Conservation (phyloP, 2,329 filamentous ascomycete genomes). For the Fusarium armeniacum region DNA sequence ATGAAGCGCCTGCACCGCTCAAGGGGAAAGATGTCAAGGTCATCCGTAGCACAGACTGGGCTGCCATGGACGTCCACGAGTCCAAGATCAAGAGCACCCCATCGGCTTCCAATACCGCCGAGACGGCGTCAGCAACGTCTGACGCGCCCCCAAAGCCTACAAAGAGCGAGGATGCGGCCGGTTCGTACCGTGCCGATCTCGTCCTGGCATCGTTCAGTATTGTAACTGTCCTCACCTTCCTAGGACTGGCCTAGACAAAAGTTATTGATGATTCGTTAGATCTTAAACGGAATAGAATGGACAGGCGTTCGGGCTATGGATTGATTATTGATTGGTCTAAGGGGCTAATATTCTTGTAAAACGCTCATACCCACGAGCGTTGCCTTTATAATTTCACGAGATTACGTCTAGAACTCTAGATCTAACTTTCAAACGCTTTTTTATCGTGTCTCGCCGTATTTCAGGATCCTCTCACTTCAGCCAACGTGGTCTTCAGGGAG, state of each 20-base stretch:
- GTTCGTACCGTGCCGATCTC: slow-evolving; percentile 30
- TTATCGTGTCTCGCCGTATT: slow-evolving; percentile 15
- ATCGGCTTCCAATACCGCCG: slow-evolving; percentile 10
- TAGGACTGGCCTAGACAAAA: slow-evolving; percentile 39
- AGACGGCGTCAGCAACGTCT: slow-evolving; percentile 22
- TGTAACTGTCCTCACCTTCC: slow-evolving; percentile 38
- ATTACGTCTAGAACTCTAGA: slow-evolving; percentile 46
- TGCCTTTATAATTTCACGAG: slow-evolving; percentile 48
- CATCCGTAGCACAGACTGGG: slow-evolving; percentile 54
- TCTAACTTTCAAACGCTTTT: slow-evolving; percentile 45
- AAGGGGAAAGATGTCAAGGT: slow-evolving; percentile 63
- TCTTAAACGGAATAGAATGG: slow-evolving; percentile 34
- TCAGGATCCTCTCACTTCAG: slow-evolving; percentile 57
- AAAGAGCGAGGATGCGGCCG: slow-evolving; percentile 42
- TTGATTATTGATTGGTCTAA: slow-evolving; percentile 18
- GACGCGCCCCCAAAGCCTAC: slow-evolving; percentile 25
- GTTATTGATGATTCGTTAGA: slow-evolving; percentile 36
- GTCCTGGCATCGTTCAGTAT: slow-evolving; percentile 43
- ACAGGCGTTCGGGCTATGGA: slow-evolving; percentile 36
- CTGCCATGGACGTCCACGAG: slow-evolving; percentile 28
- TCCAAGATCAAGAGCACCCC: slow-evolving; percentile 35
- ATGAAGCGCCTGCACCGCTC: slow-evolving; percentile 61
- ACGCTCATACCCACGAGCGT: slow-evolving; percentile 33
- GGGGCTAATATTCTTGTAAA: slow-evolving; percentile 35
- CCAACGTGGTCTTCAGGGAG: slow-evolving; percentile 70